phyloP scores from a whole-genome alignment of 345 rosid genomes.

The Brassica cretica region DNA sequence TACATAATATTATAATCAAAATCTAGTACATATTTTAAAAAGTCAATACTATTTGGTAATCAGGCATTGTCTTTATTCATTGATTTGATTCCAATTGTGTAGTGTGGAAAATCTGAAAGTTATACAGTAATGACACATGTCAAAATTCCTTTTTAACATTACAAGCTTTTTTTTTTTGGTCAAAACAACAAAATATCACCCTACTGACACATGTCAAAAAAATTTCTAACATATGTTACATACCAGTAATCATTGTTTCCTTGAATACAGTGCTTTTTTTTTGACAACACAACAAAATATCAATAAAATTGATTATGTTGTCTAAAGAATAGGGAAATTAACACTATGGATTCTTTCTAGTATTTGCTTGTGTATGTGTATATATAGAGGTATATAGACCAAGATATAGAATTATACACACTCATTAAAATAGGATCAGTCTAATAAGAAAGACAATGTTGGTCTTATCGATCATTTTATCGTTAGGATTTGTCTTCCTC shows the following conservation, averaged over 20 bases:
- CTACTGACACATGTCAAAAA: background rate
- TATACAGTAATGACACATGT: too few species aligned
- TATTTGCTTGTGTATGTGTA: background rate
- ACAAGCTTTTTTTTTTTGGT: background rate
- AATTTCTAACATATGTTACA: background rate
- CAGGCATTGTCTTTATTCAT: background rate
- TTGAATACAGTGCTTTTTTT: background rate
- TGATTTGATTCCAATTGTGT: background rate
- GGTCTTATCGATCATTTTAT: constrained; percentile 17
- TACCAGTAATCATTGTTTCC: too few species aligned
- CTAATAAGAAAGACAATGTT: constrained; percentile 22
- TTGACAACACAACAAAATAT: too few species aligned
- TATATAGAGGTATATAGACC: background rate
- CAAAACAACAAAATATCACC: background rate
- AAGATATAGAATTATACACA: constrained; percentile 6
- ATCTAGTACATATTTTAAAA: too few species aligned
- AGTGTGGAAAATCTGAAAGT: background rate
- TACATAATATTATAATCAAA: too few species aligned
- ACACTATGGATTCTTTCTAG: background rate
- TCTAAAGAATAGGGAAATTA: background rate
- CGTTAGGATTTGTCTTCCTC: constrained; percentile 29
- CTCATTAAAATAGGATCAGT: background rate
- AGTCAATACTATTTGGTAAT: too few species aligned
- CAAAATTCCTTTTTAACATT: background rate
- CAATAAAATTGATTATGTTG: background rate